A percentile compares a stretch with the other conserved stretches of the same genome.
These are phyloP conservation scores for Populus hybrid DNA, from an alignment of 441 rosid genomes.

Conservation along the genomic window DNA sequence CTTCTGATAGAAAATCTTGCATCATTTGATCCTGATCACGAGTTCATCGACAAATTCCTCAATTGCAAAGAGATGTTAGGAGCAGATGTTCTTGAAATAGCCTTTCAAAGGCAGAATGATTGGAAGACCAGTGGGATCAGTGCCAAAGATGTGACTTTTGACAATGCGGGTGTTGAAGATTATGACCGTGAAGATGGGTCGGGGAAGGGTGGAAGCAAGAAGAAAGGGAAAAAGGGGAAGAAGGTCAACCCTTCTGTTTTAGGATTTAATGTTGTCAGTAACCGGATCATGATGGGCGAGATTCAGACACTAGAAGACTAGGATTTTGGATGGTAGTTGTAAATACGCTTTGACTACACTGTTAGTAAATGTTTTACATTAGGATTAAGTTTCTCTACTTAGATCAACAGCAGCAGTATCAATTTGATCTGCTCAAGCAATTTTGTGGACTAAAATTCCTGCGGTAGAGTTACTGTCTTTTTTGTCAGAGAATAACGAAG, in stretches of 20 bases:
- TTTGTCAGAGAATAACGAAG: background rate
- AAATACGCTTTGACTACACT: conserved; percentile 35
- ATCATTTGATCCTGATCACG: conserved; percentile 67
- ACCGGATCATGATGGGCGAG: conserved; percentile 99
- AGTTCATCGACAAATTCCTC: conserved; percentile 71
- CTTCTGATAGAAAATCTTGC: conserved; percentile 83
- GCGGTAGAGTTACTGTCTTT: conserved; percentile 18
- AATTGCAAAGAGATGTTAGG: conserved; percentile 78
- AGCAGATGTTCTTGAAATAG: conserved; percentile 58
- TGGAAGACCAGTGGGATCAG: conserved; percentile 35
- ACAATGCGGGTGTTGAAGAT: conserved; percentile 31
- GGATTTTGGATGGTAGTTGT: conserved; percentile 31
- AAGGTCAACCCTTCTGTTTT: conserved; percentile 76
- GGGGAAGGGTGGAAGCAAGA: conserved; percentile 74
- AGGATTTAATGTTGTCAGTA: conserved; percentile 92
- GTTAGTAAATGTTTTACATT: conserved; percentile 33
- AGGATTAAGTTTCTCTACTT: conserved; percentile 25
- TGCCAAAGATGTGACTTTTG: conserved; percentile 39
- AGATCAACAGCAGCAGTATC: conserved; percentile 31
- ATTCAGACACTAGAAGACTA: conserved; percentile 86
- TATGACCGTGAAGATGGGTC: conserved; percentile 45
- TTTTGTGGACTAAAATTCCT: conserved; percentile 40
- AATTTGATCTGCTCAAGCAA: conserved; percentile 38
- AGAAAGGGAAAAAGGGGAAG: conserved; percentile 87
- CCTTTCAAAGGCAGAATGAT: conserved; percentile 56